Conservation (phyloP, 352 stramenopile genomes). For the Globisporangium emineosum region DNA sequence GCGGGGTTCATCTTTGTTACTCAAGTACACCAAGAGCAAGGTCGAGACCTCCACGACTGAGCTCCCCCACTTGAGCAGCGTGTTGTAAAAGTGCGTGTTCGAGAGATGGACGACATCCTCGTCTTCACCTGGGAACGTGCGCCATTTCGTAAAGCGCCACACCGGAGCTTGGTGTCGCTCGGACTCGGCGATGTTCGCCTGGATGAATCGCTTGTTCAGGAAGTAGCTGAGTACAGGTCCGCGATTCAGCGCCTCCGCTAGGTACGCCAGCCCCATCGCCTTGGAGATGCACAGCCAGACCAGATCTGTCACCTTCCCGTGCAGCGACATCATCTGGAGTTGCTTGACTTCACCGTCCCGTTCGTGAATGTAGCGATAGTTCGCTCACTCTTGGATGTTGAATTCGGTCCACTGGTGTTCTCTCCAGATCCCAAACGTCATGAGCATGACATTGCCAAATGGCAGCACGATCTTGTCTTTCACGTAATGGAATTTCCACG, state of each 20-base stretch:
- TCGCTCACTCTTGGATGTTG: constrained; percentile 55
- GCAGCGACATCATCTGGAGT: constrained; percentile 67
- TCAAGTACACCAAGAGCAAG: constrained; percentile 36
- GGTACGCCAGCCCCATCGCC: constrained; percentile 43
- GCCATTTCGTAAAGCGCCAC: too few species aligned
- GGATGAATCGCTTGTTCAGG: constrained; percentile 53
- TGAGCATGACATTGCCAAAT: constrained; percentile 38
- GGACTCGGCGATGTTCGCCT: constrained; percentile 52
- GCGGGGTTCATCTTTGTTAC: too few species aligned
- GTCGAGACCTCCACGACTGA: constrained; percentile 46
- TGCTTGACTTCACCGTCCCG: constrained; percentile 55
- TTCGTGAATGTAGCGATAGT: constrained; percentile 56
- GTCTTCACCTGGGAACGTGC: constrained; percentile 34
- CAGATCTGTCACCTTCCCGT: constrained; percentile 60
- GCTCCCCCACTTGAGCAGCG: constrained; percentile 45
- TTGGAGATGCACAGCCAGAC: constrained; percentile 60
- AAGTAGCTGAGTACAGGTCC: constrained; percentile 61
- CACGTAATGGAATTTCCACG: constrained; percentile 59
- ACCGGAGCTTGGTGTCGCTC: constrained; percentile 49
- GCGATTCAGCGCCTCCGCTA: constrained; percentile 53
- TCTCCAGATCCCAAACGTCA: constrained; percentile 49
- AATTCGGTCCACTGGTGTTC: constrained; percentile 47
- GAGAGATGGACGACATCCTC: constrained; percentile 51
- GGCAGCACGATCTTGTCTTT: constrained; percentile 59
- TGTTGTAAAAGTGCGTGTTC: constrained; percentile 47